These are phyloP conservation scores for Annulohypoxylon moriforme DNA, from an alignment of 495 filamentous ascomycete genomes.

Conservation along the genomic window DNA sequence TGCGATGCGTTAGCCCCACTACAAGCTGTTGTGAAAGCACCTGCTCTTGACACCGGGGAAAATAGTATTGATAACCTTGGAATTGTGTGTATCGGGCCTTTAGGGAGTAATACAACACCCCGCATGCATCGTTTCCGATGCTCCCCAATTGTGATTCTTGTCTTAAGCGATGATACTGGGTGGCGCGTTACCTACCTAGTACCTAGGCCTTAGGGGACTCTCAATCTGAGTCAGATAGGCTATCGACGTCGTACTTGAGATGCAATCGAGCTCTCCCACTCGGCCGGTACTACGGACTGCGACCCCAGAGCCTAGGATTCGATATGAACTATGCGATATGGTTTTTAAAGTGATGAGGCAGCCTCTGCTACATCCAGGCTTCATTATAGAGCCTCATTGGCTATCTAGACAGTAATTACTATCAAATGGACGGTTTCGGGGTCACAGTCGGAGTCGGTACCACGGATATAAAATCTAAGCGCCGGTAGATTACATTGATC, in stretches of 20 bases:
- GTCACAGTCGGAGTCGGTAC: not conserved
- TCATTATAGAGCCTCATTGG: not conserved
- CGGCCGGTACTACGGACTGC: slow-evolving; percentile 19
- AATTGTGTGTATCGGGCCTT: slow-evolving; percentile 34
- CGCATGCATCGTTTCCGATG: slow-evolving; percentile 23
- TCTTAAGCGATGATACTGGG: slow-evolving; percentile 11
- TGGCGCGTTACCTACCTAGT: not conserved
- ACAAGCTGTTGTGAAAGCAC: slow-evolving; percentile 16
- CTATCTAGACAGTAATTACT: not conserved
- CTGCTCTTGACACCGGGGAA: not conserved
- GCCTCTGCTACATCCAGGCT: not conserved
- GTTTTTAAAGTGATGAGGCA: not conserved
- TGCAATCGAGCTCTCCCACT: slow-evolving; percentile 27
- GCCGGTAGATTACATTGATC: not conserved
- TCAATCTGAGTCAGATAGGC: slow-evolving; percentile 49
- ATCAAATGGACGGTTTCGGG: not conserved
- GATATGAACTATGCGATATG: not conserved
- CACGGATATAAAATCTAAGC: not conserved
- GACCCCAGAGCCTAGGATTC: slow-evolving; percentile 25
- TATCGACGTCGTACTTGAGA: slow-evolving; percentile 28
- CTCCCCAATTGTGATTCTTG: not conserved
- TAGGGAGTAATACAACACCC: slow-evolving; percentile 28
- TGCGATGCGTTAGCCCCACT: not conserved
- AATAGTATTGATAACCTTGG: not conserved
- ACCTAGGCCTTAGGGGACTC: slow-evolving; percentile 5